Conservation (phyloP, 108 stramenopile genomes). For the Nannochloropsis granulata region DNA sequence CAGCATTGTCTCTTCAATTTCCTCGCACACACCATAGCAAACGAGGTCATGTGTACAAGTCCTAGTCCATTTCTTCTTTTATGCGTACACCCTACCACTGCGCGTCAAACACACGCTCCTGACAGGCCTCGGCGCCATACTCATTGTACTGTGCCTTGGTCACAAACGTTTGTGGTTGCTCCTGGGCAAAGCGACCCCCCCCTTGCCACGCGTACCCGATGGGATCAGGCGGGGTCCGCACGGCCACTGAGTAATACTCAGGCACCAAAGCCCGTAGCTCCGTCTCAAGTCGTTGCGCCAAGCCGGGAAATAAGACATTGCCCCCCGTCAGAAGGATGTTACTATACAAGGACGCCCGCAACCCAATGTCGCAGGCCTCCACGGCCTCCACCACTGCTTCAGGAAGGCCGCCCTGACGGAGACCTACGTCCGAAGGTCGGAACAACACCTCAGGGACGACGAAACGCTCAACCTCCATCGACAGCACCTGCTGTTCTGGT, state of each 20-base stretch:
- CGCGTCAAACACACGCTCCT: neutral
- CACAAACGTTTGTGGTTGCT: neutral
- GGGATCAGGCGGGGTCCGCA: slow-evolving; percentile 49
- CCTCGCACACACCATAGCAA: too few relatives aligned
- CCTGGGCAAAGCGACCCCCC: slow-evolving; percentile 16
- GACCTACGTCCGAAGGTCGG: slow-evolving; percentile 69
- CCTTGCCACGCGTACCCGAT: slow-evolving; percentile 49
- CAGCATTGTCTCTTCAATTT: too few relatives aligned
- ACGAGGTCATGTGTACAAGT: too few relatives aligned
- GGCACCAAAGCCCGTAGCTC: slow-evolving; percentile 59
- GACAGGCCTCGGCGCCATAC: slow-evolving; percentile 13
- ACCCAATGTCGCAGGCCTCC: slow-evolving; percentile 47
- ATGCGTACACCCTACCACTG: neutral
- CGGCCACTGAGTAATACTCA: slow-evolving; percentile 45
- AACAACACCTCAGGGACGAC: slow-evolving; percentile 78
- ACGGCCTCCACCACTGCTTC: slow-evolving; percentile 63
- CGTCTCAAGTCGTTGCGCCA: slow-evolving; percentile 46
- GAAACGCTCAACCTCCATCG: slow-evolving; percentile 72
- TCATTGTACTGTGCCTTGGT: slow-evolving; percentile 32
- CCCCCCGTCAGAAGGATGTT: slow-evolving; percentile 69
- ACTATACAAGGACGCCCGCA: slow-evolving; percentile 57
- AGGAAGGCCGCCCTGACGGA: slow-evolving; percentile 61
- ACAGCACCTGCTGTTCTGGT: slow-evolving; percentile 54
- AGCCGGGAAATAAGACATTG: slow-evolving; percentile 55
- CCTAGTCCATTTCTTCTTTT: neutral